Base-by-base conservation (phyloP, 305 asterid species). In the Nicotiana rustica region DNA sequence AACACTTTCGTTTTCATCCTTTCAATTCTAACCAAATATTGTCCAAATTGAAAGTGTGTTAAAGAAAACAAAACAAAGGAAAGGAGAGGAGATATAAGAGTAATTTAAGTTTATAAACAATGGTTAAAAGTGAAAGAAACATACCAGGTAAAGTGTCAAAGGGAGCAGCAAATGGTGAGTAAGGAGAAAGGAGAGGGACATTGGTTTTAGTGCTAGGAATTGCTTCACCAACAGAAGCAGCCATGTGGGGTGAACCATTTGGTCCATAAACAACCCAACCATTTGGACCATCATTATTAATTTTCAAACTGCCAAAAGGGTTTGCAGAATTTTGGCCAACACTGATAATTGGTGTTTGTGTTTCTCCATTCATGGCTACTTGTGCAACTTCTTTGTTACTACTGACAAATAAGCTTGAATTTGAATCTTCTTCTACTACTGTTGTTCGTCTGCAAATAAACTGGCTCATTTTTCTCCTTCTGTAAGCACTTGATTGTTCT, bases 401-500 rank as follows among this genome's bases (percentile, higher is more conserved):
- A 59, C n/a, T 71, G 52, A 62, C 84, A 77, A 57, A 52, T 52
- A 52, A 52, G 57, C 15, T 59, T 13, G 60, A 49, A 19, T 71
- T 71, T 67, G 65, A 36, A 36, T 82, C 68, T 7, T 70, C 79
- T 33, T 85, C 90, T 29, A 61, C 65, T 21, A 25, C 25, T 25
- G 49, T 57, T 73, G 61, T 14, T 84, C 86, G 86, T 59, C 87
- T 85, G 81, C 83, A 90, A 67, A 91, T 94, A 71, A 91, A 86
- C 29, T 91, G 96, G 7, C 93, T 90, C 96, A 91, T 91, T 81
- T 90, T 95, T 67, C 96, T 89, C 83, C 93, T 87, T 12, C 97
- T 79, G 47, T 88, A 91, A 79, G 96, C 92, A 82, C 84, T 90
- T 5, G 98, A 93, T 65, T 93, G 98, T 82, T 95, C 98, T 67